Base-by-base conservation (phyloP, 75 land plant genomes). In the Pinus taeda region DNA sequence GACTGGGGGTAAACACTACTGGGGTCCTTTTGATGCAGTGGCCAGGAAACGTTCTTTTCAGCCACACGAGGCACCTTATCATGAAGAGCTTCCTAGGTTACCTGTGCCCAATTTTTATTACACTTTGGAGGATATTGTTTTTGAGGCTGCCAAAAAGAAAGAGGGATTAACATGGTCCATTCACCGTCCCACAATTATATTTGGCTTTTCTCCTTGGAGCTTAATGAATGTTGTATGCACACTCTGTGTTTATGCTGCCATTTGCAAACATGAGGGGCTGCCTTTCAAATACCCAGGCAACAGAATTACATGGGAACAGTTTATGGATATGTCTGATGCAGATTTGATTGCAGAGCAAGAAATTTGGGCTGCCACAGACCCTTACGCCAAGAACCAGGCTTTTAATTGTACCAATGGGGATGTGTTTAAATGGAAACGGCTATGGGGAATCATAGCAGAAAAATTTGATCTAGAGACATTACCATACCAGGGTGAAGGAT, bases 301-400 rank as follows among this genome's bases (percentile, higher is more conserved):
- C 8, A 67, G 59, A 72, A 66, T 59, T 18, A 73, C 85, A 0
- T 93, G 96, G 91, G 92, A 93, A 20, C 78, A 86, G 55, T 84
- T 78, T 73, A 60, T 55, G 29, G 90, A 83, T 57, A 88, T 86
- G 0, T 89, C 98, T 13, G 96, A 93, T 63, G 98, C 92, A 1
- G 91, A 91, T 42, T 82, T 93, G 15, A 77, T 93, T 45, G 98
- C 94, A 7, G 96, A 93, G 81, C 98, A 95, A n/a, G 89, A 95
- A 69, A 91, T 95, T 18, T 93, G 98, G 96, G 93, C 96, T 30
- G 80, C 89, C 17, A 85, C 86, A 15, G 86, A 90, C 13, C 90
- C 90, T 6, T 78, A 78, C 20, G 95, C 86, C 14, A 87, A 80
- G 80, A 95, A 93, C 73, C 94, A 95, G 71, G 93, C 90, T 0